Evolutionary conservation across 345 rosid genomes (phyloP), one percentile per base, ranked within the genome.

Genomic region (Syzygium jambos): DNA sequence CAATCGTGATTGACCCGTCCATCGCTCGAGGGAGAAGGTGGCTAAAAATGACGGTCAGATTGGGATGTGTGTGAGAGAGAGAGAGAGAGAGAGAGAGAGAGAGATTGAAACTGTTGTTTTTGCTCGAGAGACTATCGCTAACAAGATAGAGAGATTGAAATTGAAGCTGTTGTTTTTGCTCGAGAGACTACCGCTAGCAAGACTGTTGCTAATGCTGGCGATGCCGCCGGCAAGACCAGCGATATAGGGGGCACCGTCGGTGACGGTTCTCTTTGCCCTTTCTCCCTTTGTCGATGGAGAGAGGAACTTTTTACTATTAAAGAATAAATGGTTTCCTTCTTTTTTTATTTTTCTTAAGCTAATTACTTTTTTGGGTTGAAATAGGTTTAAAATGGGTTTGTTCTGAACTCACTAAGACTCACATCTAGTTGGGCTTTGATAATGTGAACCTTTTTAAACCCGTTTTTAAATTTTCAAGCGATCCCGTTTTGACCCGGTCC

Each of bases 1-100:
- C 0, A 12, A n/a, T 61, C 0, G 5, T 0, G 0, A 61, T 61
- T 61, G 73, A 61, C 30, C 34, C 14, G 30, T 61, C 17, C 73
- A 14, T n/a, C 16, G 38, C 73, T 61, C 0, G 0, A 14, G 73
- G 73, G 73, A 61, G 73, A 61, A 13, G 34, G 19, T n/a, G 38
- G 38, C 73, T 0, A n/a, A 0, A 61, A 61, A n/a, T n/a, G 73
- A 61, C 19, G 6, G 9, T 61, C n/a, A n/a, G 73, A 6, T 61
- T 61, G n/a, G 73, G 73, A 29, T 7, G 14, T 2, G 16, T 8
- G 38, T n/a, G 38, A 61, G 53, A 52, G 15, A 12, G 12, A 51
- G 11, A 51, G 11, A 9, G 52, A 51, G 52, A 51, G 52, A 51
- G 46, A 43, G 46, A 43, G 46, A 43, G 46, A 43, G 46, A 43